These are phyloP conservation scores for Penicillium paradoxum DNA, from an alignment of 495 filamentous ascomycete genomes.

Conservation along the genomic window DNA sequence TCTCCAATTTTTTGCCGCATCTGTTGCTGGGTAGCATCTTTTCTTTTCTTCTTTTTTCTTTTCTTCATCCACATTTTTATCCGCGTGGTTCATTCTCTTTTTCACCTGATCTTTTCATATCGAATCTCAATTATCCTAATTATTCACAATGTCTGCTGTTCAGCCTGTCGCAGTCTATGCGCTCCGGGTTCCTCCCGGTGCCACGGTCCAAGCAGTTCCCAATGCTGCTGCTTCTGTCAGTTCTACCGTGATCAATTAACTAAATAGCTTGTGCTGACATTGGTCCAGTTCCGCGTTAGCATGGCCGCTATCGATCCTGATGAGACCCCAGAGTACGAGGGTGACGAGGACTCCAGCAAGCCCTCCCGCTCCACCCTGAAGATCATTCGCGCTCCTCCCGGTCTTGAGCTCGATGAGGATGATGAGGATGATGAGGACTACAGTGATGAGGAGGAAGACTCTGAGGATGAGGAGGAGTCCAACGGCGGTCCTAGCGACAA, in stretches of 20 bases:
- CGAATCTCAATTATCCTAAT: neutral
- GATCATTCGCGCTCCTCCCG: conserved; percentile 65
- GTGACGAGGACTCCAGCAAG: conserved; percentile 54
- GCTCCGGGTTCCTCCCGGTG: conserved; percentile 76
- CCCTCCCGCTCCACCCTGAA: conserved; percentile 79
- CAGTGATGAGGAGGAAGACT: conserved; percentile 54
- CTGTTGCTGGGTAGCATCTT: conserved; percentile 23
- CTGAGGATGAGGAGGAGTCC: conserved; percentile 62
- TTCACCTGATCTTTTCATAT: conserved; percentile 6
- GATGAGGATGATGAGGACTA: conserved; percentile 59
- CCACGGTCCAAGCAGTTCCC: conserved; percentile 67
- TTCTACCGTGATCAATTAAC: conserved; percentile 23
- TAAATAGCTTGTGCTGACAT: conserved; percentile 8
- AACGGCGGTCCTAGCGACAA: conserved; percentile 90
- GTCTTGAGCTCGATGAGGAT: conserved; percentile 47
- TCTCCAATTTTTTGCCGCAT: conserved; percentile 7
- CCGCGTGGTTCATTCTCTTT: conserved; percentile 22
- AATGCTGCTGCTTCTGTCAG: conserved; percentile 78
- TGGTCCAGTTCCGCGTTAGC: conserved; percentile 78
- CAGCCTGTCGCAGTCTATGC: conserved; percentile 84
- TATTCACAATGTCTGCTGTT: conserved; percentile 47
- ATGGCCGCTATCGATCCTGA: conserved; percentile 97
- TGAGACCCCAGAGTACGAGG: conserved; percentile 61
- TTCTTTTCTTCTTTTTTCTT: conserved; percentile 15
- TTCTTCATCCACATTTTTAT: conserved; percentile 25